Percentiles rank a stretch among this genome's conserved stretches.
These are phyloP conservation scores for Pyrus bretschneideri DNA, from an alignment of 306 rosid genomes.

Conservation along the genomic window DNA sequence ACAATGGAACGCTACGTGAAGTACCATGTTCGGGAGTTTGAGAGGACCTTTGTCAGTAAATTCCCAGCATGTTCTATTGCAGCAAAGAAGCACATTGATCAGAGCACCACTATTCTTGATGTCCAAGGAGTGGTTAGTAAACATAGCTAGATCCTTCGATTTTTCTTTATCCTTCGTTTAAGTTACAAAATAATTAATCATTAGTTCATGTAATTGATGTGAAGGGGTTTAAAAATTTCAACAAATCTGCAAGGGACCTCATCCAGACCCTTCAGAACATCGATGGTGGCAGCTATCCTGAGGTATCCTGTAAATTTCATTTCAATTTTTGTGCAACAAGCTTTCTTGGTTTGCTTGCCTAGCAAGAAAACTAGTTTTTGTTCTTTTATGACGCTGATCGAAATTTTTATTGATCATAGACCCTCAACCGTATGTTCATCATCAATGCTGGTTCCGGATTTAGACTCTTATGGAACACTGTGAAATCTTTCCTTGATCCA, in stretches of 20 bases:
- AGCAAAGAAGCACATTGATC: conserved; percentile 84
- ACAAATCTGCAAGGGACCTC: conserved; percentile 90
- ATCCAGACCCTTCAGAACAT: conserved; percentile 76
- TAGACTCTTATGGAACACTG: conserved; percentile 82
- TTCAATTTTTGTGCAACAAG: neutral
- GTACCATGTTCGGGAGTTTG: conserved; percentile 81
- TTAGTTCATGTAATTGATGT: neutral
- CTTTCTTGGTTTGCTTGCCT: neutral
- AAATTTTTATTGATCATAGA: conserved; percentile 26
- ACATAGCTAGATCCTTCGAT: neutral
- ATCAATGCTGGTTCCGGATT: conserved; percentile 97
- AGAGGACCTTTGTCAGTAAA: conserved; percentile 67
- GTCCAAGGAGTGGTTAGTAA: conserved; percentile 88
- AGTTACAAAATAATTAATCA: neutral
- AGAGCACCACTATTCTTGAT: conserved; percentile 92
- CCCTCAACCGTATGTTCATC: conserved; percentile 90
- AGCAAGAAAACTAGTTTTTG: neutral
- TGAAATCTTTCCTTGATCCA: conserved; percentile 89
- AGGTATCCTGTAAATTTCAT: conserved; percentile 41
- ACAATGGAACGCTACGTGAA: conserved; percentile 82
- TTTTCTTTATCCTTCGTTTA: neutral
- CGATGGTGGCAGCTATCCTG: conserved; percentile 94
- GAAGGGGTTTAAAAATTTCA: conserved; percentile 75
- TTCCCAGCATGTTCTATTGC: conserved; percentile 86
- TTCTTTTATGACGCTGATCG: conserved; percentile 7